Evolutionary conservation across 2,329 filamentous ascomycete species (phyloP).

Genomic region (Macroventuria anomochaeta): DNA sequence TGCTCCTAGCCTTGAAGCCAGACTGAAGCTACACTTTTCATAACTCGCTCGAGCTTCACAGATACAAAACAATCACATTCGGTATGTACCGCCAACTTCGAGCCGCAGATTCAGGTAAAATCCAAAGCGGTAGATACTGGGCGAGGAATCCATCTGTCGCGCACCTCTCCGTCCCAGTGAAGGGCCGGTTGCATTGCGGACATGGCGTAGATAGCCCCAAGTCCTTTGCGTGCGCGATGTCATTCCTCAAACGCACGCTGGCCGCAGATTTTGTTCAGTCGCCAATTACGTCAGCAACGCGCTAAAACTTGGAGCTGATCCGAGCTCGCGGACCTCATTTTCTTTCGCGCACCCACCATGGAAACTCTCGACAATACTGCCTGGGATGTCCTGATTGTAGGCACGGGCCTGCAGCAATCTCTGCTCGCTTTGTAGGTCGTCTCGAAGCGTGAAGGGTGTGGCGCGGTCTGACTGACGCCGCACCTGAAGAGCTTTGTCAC

Average conservation of each 20-base stretch:
- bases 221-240: constrained; percentile 48
- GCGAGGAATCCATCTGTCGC: constrained; percentile 54
- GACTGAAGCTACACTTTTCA: neutral
- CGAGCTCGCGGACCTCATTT: constrained; percentile 25
- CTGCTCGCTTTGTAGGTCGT: constrained; percentile 60
- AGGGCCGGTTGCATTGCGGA: constrained; percentile 48
- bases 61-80: neutral
- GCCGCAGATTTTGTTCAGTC: constrained; percentile 32
- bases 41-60: neutral
- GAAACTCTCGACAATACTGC: constrained; percentile 58
- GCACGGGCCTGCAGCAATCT: constrained; percentile 60
- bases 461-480: constrained; percentile 75
- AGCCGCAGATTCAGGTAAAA: constrained; percentile 58
- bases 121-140: constrained; percentile 62
- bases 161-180: constrained; percentile 52
- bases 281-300: constrained; percentile 35
- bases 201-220: constrained; percentile 44
- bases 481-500: constrained; percentile 80
- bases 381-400: constrained; percentile 62
- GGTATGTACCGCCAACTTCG: constrained; percentile 57
- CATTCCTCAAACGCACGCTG: neutral
- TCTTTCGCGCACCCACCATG: constrained; percentile 40
- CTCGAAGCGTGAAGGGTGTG: constrained; percentile 19
- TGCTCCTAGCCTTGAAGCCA: neutral
- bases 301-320: constrained; percentile 33